These are phyloP conservation scores for Verticillium zaregamsianum DNA, from an alignment of 2,329 filamentous ascomycete species.

Conservation along the genomic window DNA sequence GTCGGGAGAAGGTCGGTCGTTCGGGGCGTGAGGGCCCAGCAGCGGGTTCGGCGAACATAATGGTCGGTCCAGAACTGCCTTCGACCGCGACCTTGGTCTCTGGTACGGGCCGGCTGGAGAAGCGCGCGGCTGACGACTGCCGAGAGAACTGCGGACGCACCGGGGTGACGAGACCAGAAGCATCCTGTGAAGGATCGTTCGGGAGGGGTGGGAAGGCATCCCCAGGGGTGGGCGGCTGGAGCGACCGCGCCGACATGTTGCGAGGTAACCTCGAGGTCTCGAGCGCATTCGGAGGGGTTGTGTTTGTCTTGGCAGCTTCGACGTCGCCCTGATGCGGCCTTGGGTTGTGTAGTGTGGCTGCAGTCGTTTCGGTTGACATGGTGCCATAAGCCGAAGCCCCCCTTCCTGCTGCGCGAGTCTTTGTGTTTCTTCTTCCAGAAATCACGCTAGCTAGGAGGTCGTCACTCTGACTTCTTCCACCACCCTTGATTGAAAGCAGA, in stretches of 20 bases:
- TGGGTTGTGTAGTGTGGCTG: not conserved
- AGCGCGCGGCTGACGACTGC: conserved; percentile 53
- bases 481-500: conserved; percentile 13
- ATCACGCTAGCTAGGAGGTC: conserved; percentile 6
- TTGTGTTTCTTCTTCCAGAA: not conserved
- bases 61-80: conserved; percentile 62
- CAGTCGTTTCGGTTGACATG: not conserved
- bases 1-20: conserved; percentile 32
- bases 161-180: conserved; percentile 14
- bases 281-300: not conserved
- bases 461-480: conserved; percentile 11
- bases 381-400: conserved; percentile 18
- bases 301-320: not conserved
- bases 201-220: not conserved
- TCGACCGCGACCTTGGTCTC: conserved; percentile 62
- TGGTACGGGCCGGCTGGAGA: conserved; percentile 70
- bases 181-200: not conserved
- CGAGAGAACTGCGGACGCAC: conserved; percentile 45
- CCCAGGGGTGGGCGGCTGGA: not conserved
- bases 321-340: not conserved
- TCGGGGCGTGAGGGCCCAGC: conserved; percentile 23
- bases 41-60: conserved; percentile 64
- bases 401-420: not conserved
- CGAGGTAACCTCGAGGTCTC: not conserved
- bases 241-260: not conserved